phyloP scores from a whole-genome alignment of 768 basidiomycete genomes.

The Boletus insuetus region DNA sequence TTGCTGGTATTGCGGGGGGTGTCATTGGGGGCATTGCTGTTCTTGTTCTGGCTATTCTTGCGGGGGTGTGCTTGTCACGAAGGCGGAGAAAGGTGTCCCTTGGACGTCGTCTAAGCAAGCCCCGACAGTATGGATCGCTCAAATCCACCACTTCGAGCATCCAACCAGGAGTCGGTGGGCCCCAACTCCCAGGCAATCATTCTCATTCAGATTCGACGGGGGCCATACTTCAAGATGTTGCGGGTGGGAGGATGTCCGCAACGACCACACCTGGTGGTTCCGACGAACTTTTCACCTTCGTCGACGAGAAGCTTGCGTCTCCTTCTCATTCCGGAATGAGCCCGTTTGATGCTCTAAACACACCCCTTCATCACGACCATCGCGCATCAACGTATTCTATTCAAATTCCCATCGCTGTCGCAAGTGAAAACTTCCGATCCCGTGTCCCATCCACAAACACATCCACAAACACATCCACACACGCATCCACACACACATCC shows the following conservation, averaged over 20 bases:
- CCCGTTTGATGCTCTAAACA: conserved; percentile 18
- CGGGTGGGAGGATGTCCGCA: conserved; percentile 14
- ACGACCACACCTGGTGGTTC: conserved; percentile 20
- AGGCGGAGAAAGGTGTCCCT: conserved; percentile 15
- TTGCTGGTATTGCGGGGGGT: conserved; percentile 50
- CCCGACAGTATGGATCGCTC: conserved; percentile 29
- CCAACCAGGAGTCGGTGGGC: not conserved
- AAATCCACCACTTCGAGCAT: conserved; percentile 20
- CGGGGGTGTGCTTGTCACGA: conserved; percentile 31
- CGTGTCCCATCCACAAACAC: conserved; percentile 8
- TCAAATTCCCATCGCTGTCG: conserved; percentile 3
- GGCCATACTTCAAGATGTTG: conserved; percentile 10
- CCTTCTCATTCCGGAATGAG: conserved; percentile 15
- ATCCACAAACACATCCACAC: too few species aligned
- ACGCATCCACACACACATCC: not conserved
- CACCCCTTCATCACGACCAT: conserved; percentile 17
- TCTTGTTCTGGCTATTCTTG: conserved; percentile 32
- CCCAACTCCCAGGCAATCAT: not conserved
- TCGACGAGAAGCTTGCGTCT: conserved; percentile 21
- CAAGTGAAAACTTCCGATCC: conserved; percentile 5
- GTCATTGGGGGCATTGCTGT: conserved; percentile 45
- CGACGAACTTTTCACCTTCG: conserved; percentile 15
- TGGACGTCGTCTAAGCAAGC: conserved; percentile 28
- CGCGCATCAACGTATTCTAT: conserved; percentile 20
- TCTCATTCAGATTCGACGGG: conserved; percentile 27